Evolutionary conservation across 2,329 filamentous ascomycete genomes (phyloP).

Genomic region (Hymenoscyphus scutula): DNA sequence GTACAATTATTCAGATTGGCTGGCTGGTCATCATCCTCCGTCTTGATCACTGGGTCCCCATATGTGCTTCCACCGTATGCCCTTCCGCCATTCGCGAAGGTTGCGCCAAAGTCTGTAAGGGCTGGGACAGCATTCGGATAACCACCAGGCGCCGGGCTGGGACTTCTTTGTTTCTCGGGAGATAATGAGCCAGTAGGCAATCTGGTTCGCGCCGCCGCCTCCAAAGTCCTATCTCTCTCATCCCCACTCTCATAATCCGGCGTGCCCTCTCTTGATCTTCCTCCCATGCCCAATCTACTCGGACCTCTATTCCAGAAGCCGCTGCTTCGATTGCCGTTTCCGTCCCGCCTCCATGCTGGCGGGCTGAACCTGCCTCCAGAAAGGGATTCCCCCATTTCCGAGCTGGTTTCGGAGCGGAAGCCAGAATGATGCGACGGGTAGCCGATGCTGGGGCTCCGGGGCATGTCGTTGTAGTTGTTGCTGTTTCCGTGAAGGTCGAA

Average conservation of each 20-base stretch:
- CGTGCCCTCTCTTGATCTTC: conserved; percentile 57
- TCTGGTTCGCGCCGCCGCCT: conserved; percentile 35
- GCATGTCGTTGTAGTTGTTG: conserved; percentile 24
- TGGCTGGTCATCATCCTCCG: conserved; percentile 23
- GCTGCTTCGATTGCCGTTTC: conserved; percentile 42
- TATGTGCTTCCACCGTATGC: conserved; percentile 23
- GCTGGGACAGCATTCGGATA: conserved; percentile 37
- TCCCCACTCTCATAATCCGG: conserved; percentile 58
- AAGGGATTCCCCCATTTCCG: conserved; percentile 40
- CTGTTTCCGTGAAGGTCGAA: conserved; percentile 52
- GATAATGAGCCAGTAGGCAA: conserved; percentile 52
- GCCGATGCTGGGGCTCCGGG: conserved; percentile 44
- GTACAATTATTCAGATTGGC: conserved; percentile 51
- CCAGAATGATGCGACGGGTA: conserved; percentile 60
- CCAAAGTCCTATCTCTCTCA: conserved; percentile 39
- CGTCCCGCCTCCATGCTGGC: conserved; percentile 57
- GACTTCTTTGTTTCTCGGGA: conserved; percentile 55
- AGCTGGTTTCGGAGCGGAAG: conserved; percentile 52
- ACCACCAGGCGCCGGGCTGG: conserved; percentile 45
- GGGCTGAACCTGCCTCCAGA: conserved; percentile 59
- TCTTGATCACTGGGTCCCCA: conserved; percentile 36
- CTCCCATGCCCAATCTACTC: conserved; percentile 49
- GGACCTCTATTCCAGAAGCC: conserved; percentile 48
- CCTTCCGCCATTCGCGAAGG: not conserved
- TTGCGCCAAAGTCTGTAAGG: conserved; percentile 24